A percentile compares a stretch with the other conserved stretches of the same genome.
Evolutionary conservation across 2,329 filamentous ascomycete genomes (phyloP).

Genomic region (Alternaria ventricosa): DNA sequence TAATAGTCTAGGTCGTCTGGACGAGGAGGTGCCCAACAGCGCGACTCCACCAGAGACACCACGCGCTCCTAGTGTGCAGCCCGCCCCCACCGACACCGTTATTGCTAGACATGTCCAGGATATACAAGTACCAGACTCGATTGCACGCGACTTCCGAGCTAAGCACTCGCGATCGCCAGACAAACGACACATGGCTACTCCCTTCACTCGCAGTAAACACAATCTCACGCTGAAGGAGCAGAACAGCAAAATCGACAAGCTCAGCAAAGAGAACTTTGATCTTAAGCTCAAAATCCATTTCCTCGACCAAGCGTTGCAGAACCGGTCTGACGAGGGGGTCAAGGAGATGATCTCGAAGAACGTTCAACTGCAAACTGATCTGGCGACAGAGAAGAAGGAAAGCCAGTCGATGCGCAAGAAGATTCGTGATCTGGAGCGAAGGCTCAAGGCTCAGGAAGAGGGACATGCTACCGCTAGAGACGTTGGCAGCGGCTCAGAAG

Average conservation of each 20-base stretch:
- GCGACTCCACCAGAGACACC: conserved; percentile 71
- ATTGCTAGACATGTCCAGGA: conserved; percentile 88
- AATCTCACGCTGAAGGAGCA: conserved; percentile 91
- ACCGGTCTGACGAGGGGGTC: conserved; percentile 92
- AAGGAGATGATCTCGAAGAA: conserved; percentile 99
- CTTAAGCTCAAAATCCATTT: conserved; percentile 98
- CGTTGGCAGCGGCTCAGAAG: conserved; percentile 54
- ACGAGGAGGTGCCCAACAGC: conserved; percentile 63
- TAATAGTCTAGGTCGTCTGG: conserved; percentile 61
- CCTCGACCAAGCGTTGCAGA: conserved; percentile 89
- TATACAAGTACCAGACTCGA: conserved; percentile 87
- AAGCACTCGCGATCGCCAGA: conserved; percentile 71
- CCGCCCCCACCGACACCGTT: conserved; percentile 81
- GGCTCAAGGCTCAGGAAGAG: conserved; percentile 66
- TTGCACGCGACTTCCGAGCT: conserved; percentile 84
- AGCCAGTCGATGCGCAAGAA: conserved; percentile 82
- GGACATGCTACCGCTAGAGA: conserved; percentile 56
- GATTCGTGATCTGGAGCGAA: conserved; percentile 85
- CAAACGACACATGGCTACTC: conserved; percentile 55
- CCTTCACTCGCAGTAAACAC: conserved; percentile 49
- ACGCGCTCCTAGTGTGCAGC: conserved; percentile 58
- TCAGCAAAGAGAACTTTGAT: conserved; percentile 98
- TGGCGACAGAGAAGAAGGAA: conserved; percentile 88
- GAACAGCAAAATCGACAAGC: conserved; percentile 92
- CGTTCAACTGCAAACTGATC: conserved; percentile 89